Percentiles rank a stretch among this genome's conserved stretches.
These are phyloP conservation scores for Apiotrichum akiyoshidainum DNA, from an alignment of 1,284 basidiomycete genomes.

Conservation along the genomic window DNA sequence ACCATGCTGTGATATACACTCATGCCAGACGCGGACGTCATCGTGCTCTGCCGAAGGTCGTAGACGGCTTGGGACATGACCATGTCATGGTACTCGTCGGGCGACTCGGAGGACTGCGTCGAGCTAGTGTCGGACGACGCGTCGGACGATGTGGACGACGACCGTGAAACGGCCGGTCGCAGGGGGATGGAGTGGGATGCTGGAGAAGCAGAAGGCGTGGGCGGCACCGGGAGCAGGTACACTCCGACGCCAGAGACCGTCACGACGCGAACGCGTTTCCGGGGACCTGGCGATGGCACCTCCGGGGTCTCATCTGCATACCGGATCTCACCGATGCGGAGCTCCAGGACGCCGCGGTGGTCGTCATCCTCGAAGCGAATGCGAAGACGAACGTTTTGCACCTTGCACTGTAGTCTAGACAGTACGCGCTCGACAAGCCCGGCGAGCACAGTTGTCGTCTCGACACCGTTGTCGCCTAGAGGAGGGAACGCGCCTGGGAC, in stretches of 20 bases:
- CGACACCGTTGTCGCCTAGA: conserved; percentile 19
- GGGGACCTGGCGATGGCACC: conserved; percentile 4
- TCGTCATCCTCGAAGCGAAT: conserved; percentile 34
- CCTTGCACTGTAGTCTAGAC: conserved; percentile 74
- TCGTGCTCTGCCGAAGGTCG: conserved; percentile 49
- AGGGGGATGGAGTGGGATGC: neutral
- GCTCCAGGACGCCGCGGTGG: conserved; percentile 35
- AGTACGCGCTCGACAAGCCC: conserved; percentile 77
- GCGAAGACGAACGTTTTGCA: conserved; percentile 62
- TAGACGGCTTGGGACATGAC: conserved; percentile 54
- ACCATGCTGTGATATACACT: conserved; percentile 17
- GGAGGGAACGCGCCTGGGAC: conserved; percentile 42
- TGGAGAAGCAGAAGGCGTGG: neutral
- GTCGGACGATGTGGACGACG: conserved; percentile 26
- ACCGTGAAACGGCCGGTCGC: conserved; percentile 6
- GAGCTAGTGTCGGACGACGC: neutral
- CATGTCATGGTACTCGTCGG: conserved; percentile 40
- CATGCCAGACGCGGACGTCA: conserved; percentile 14
- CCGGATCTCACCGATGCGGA: conserved; percentile 39
- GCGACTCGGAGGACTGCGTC: conserved; percentile 5
- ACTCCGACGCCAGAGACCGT: conserved; percentile 27
- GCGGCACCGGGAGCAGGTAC: conserved; percentile 26
- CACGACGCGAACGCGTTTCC: conserved; percentile 26
- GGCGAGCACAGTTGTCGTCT: conserved; percentile 73
- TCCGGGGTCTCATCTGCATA: conserved; percentile 43